These are phyloP conservation scores for Saitozyma sp. DNA, from an alignment of 768 basidiomycete genomes.

Conservation along the genomic window DNA sequence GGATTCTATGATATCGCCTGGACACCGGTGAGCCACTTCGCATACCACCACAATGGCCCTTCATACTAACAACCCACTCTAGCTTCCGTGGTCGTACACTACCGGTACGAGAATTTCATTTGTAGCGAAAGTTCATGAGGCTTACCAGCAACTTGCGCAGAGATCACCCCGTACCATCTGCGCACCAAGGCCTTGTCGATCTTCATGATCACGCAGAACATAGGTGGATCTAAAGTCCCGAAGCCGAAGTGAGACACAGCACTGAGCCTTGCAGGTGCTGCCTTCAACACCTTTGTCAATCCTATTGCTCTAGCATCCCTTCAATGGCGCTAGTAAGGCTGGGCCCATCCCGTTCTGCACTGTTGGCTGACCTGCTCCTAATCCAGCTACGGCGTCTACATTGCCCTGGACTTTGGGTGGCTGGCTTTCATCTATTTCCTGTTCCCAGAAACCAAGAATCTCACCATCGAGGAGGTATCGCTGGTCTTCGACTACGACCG, in stretches of 20 bases:
- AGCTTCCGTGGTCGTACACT: too few relatives aligned
- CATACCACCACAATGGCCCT: too few relatives aligned
- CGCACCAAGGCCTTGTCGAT: conserved; percentile 46
- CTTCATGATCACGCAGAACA: conserved; percentile 15
- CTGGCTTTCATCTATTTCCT: too few relatives aligned
- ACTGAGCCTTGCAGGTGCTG: conserved; percentile 9
- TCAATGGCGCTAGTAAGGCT: conserved; percentile 9
- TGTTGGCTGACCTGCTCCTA: background rate
- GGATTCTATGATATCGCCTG: background rate
- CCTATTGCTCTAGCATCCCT: conserved; percentile 6
- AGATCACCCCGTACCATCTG: conserved; percentile 2
- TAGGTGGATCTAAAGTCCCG: too few relatives aligned
- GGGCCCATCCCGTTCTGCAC: background rate
- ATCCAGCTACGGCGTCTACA: conserved; percentile 16
- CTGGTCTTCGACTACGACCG: conserved; percentile 9
- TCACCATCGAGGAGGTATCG: conserved; percentile 16
- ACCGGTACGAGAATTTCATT: background rate
- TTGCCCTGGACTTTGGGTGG: too few relatives aligned
- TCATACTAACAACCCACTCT: too few relatives aligned
- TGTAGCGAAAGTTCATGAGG: background rate
- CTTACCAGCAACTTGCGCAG: too few relatives aligned
- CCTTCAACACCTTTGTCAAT: conserved; percentile 32
- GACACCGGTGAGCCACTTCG: background rate
- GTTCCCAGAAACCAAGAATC: conserved; percentile 16
- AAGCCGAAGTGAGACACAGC: too few relatives aligned